Percentiles rank a stretch among this genome's conserved stretches.
phyloP scores from a whole-genome alignment of 495 filamentous ascomycete species.

The Xylaria scruposa region DNA sequence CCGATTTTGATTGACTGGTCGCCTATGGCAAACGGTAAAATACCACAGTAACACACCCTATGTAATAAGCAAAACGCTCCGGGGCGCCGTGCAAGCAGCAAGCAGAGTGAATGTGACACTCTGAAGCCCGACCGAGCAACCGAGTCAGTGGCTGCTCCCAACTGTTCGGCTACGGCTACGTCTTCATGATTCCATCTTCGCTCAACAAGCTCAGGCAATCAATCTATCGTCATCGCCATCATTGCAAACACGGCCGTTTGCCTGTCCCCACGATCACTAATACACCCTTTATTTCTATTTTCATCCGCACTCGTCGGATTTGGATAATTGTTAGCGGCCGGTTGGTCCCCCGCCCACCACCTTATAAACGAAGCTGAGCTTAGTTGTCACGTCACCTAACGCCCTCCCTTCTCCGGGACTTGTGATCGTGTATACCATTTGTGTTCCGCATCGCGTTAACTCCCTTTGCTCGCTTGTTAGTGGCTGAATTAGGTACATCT shows the following conservation, averaged over 20 bases:
- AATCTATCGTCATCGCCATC: slow-evolving; percentile 15
- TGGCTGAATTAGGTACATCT: not conserved
- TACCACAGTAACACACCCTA: slow-evolving; percentile 10
- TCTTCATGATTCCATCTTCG: slow-evolving; percentile 27
- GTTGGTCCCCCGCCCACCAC: not conserved
- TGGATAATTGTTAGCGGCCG: not conserved
- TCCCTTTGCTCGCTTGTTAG: not conserved
- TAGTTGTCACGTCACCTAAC: slow-evolving; percentile 19
- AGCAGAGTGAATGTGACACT: slow-evolving; percentile 8
- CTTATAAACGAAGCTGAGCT: slow-evolving; percentile 22
- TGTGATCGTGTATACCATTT: not conserved
- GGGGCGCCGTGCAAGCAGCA: slow-evolving; percentile 19
- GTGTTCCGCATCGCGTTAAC: not conserved
- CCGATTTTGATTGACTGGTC: slow-evolving; percentile 4
- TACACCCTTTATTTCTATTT: not conserved
- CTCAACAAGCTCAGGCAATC: slow-evolving; percentile 14
- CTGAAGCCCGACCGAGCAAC: slow-evolving; percentile 5
- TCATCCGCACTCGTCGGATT: not conserved
- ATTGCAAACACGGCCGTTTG: not conserved
- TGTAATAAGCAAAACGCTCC: slow-evolving; percentile 12
- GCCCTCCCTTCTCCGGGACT: not conserved
- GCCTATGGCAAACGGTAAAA: slow-evolving; percentile 27
- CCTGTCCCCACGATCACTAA: not conserved
- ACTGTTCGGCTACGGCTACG: slow-evolving; percentile 17
- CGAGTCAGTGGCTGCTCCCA: slow-evolving; percentile 20